Evolutionary conservation across 768 basidiomycete genomes (phyloP), one percentile per base, ranked within the genome.

Genomic region (Kwoniella newhampshirensis): DNA sequence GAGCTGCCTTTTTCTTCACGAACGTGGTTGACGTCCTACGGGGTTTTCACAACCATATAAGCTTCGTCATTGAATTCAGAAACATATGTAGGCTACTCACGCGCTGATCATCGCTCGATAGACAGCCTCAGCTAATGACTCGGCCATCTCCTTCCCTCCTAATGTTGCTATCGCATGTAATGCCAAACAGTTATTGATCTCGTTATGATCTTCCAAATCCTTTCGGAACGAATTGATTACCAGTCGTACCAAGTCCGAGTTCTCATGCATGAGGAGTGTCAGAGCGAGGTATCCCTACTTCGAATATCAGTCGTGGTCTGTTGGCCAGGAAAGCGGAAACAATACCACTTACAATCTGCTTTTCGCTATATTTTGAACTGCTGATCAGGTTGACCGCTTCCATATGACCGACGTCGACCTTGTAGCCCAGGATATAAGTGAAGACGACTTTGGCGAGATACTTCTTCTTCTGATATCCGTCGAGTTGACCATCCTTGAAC

Each of bases 391-490:
- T 98, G 64, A 98, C 91, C 23, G 96, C 94, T 73, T 98, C 93
- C 93, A 98, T 96, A 77, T 98, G 96, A 15, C 96, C 96, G 20
- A 98, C 85, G 74, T 99, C 96, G 66, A 98, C 92, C 78, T 96
- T 94, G 81, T 99, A 99, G 40, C 96, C 96, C 58, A 99, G 81
- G 68, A 99, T 99, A 72, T 97, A 98, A 5, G 96, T 97, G 81
- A 98, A 99, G 59, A 98, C 88, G 68, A 99, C 93, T 80, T 99
- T 98, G 56, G 92, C 89, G 40, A 98, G 90, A 82, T 96, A 98
- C 65, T 80, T 80, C 66, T 79, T 79, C 73, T 77, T 78, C 64
- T 80, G 79, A 43, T 79, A 77, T 17, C 79, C 79, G 51, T 80
- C 79, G 20, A 80, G 68, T 57, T 77, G 78, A 13, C 78, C 79